phyloP scores from a whole-genome alignment of 75 land plant genomes.

The Cupressus sempervirens region DNA sequence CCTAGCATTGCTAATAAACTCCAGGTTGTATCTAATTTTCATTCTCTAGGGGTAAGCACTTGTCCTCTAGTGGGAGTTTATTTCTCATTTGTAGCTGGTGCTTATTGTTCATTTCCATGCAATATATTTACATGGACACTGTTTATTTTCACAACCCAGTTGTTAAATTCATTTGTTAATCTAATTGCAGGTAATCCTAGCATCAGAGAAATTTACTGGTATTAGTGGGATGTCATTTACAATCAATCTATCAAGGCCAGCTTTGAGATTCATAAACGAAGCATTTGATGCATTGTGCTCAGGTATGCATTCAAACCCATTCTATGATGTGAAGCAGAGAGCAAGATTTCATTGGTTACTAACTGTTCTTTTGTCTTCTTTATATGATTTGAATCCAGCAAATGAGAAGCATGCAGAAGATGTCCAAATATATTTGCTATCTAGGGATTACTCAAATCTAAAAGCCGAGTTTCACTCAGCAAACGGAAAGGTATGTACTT shows the following conservation, averaged over 20 bases:
- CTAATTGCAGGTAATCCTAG: constrained; percentile 62
- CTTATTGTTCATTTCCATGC: background rate
- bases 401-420: constrained; percentile 27
- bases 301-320: constrained; percentile 27
- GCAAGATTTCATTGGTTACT: background rate
- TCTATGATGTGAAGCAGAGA: constrained; percentile 2
- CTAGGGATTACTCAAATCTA: constrained; percentile 50
- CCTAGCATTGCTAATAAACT: background rate
- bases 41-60: background rate
- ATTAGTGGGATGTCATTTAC: constrained; percentile 54
- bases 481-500: constrained; percentile 42
- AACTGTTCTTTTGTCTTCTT: background rate
- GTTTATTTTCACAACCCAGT: background rate
- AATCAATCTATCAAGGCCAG: constrained; percentile 55
- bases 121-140: background rate
- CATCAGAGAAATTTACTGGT: constrained; percentile 37
- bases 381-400: constrained; percentile 17
- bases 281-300: constrained; percentile 38
- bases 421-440: constrained; percentile 39
- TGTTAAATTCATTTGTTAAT: background rate
- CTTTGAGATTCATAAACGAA: constrained; percentile 42
- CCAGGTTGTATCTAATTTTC: background rate
- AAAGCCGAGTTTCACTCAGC: constrained; percentile 51
- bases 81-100: background rate
- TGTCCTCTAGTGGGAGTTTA: background rate